These are phyloP conservation scores for Stemphylium lycopersici DNA, from an alignment of 2,329 filamentous ascomycete species.

Conservation along the genomic window DNA sequence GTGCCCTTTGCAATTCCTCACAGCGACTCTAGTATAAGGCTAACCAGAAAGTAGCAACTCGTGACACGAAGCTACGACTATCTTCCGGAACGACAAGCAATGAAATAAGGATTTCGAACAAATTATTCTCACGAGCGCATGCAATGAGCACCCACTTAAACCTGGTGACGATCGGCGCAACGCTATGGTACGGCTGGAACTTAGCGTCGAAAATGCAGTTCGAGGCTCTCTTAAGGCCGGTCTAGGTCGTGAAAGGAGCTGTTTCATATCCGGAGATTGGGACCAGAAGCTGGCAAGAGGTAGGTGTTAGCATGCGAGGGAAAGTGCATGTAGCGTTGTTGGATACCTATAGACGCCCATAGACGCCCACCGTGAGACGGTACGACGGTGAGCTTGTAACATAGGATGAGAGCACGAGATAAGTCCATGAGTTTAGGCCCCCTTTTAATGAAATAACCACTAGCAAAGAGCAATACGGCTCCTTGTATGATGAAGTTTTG, in stretches of 20 bases:
- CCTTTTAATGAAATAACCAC: no score
- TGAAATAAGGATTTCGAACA: slow-evolving; percentile 37
- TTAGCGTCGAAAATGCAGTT: slow-evolving; percentile 4
- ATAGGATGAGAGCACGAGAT: no score
- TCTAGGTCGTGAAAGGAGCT: neutral
- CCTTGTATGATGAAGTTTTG: no score
- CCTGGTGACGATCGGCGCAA: slow-evolving; percentile 45
- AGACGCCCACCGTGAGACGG: no score
- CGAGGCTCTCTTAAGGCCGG: neutral
- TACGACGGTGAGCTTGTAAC: no score
- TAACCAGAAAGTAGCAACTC: slow-evolving; percentile 21
- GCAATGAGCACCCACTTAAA: slow-evolving; percentile 55
- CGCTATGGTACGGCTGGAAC: slow-evolving; percentile 30
- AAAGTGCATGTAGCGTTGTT: no score
- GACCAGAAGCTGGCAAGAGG: no score
- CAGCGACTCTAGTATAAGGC: neutral
- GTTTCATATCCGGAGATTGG: no score
- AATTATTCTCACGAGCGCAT: slow-evolving; percentile 46
- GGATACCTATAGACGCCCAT: no score
- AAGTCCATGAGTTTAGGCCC: no score
- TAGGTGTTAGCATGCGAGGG: neutral
- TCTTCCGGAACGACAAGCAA: slow-evolving; percentile 7
- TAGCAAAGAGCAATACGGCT: no score
- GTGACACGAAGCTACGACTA: slow-evolving; percentile 13
- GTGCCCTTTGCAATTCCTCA: no score